These are phyloP conservation scores for Blastocystis sp. DNA, from an alignment of 352 stramenopile genomes.

Conservation along the genomic window DNA sequence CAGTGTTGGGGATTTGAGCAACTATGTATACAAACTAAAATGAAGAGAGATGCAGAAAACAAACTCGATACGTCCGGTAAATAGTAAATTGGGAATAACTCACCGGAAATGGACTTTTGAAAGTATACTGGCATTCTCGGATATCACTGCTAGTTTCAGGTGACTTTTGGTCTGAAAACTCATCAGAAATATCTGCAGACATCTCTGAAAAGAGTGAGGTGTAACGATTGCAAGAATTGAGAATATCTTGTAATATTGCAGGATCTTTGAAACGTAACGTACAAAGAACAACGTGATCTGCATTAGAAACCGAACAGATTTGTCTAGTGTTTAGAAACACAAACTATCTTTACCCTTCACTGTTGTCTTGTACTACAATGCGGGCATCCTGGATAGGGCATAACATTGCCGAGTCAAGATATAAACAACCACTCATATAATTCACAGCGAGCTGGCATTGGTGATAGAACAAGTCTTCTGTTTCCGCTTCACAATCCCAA, in stretches of 20 bases:
- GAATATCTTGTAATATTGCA: not conserved
- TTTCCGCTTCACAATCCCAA: constrained; percentile 16
- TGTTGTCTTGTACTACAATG: not conserved
- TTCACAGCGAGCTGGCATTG: not conserved
- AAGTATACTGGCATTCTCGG: not conserved
- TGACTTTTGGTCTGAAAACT: not conserved
- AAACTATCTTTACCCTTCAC: not conserved
- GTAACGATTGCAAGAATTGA: not conserved
- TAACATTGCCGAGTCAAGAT: not conserved
- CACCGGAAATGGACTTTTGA: not conserved
- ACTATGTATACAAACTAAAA: constrained; percentile 38
- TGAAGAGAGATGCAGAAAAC: not conserved
- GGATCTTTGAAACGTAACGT: not conserved
- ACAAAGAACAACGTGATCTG: no score
- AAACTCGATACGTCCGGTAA: constrained; percentile 1
- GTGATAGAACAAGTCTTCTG: not conserved
- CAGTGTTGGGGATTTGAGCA: not conserved
- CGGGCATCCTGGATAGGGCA: not conserved
- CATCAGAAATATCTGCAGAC: not conserved
- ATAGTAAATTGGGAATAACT: not conserved
- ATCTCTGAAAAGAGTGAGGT: not conserved
- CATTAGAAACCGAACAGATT: no score
- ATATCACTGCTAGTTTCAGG: not conserved
- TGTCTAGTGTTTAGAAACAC: no score
- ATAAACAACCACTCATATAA: constrained; percentile 46